Conservation (phyloP, 2,329 filamentous ascomycete species). For the Alternaria angustiovoidea region DNA sequence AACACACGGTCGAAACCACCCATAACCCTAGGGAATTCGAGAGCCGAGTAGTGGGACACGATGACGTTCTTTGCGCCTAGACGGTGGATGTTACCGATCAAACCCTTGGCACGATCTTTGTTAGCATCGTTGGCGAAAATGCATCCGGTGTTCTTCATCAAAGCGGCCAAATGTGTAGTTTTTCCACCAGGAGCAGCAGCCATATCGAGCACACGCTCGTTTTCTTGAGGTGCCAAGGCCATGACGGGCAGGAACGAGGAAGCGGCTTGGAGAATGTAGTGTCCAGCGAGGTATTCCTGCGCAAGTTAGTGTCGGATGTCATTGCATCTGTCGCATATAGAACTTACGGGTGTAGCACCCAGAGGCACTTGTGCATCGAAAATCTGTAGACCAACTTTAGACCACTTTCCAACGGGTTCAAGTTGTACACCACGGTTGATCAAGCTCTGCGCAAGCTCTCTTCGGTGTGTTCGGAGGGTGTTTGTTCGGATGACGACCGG, state of each 20-base stretch:
- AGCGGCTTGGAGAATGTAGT: conserved; percentile 97
- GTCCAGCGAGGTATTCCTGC: conserved; percentile 87
- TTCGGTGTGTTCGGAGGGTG: conserved; percentile 78
- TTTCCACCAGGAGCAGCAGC: conserved; percentile 89
- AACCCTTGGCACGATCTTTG: conserved; percentile 91
- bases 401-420: conserved; percentile 98
- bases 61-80: conserved; percentile 92
- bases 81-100: conserved; percentile 95
- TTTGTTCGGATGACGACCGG: conserved; percentile 97
- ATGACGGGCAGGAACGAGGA: conserved; percentile 98
- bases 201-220: conserved; percentile 84
- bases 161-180: conserved; percentile 91
- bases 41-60: conserved; percentile 93
- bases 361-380: conserved; percentile 90
- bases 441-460: conserved; percentile 87
- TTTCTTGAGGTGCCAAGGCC: conserved; percentile 92
- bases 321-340: not conserved
- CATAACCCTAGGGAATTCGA: conserved; percentile 92
- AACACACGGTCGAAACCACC: conserved; percentile 95
- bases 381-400: conserved; percentile 94
- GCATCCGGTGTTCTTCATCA: conserved; percentile 97
- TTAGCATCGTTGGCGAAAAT: conserved; percentile 97
- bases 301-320: not conserved
- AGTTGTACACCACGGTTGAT: conserved; percentile 97
- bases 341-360: conserved; percentile 77